Conservation (phyloP, 1,139 yeast species). For the Wickerhamiella infanticola region DNA sequence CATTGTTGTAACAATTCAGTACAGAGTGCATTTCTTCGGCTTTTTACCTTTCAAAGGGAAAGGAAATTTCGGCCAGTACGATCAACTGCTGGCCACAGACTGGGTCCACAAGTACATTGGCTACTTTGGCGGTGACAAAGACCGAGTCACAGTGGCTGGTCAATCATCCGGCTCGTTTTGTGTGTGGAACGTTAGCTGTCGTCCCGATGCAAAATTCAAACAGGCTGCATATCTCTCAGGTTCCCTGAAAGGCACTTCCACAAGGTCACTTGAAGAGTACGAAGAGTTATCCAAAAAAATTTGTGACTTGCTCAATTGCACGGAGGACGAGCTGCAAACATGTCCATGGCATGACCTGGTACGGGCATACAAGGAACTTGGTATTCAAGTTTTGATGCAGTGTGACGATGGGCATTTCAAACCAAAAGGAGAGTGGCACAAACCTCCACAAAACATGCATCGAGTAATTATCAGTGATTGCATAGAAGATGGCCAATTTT, state of each 20-base stretch:
- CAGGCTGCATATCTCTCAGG: constrained; percentile 16
- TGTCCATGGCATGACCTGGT: constrained; percentile 14
- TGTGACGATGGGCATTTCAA: constrained; percentile 15
- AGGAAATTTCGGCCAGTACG: constrained; percentile 30
- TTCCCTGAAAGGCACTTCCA: constrained; percentile 8
- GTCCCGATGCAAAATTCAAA: constrained; percentile 8
- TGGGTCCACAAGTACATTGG: constrained; percentile 24
- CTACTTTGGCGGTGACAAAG: constrained; percentile 26
- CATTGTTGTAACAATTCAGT: constrained; percentile 27
- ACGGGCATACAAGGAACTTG: constrained; percentile 10
- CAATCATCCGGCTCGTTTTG: constrained; percentile 20
- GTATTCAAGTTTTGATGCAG: constrained; percentile 13
- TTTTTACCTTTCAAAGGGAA: constrained; percentile 22
- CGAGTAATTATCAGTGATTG: constrained; percentile 16
- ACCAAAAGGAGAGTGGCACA: constrained; percentile 7
- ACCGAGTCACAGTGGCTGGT: constrained; percentile 28
- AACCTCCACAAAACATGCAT: constrained; percentile 5
- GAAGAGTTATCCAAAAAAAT: constrained; percentile 5
- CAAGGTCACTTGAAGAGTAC: constrained; percentile 10
- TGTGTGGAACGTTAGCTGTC: constrained; percentile 13
- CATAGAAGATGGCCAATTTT: constrained; percentile 16
- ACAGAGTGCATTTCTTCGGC: constrained; percentile 29
- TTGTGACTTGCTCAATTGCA: constrained; percentile 7
- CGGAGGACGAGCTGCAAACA: constrained; percentile 8
- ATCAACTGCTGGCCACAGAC: constrained; percentile 23